These are phyloP conservation scores for Amoeboaphelidium occidentale DNA, from an alignment of 371 early-diverging fungal species.

Conservation along the genomic window DNA sequence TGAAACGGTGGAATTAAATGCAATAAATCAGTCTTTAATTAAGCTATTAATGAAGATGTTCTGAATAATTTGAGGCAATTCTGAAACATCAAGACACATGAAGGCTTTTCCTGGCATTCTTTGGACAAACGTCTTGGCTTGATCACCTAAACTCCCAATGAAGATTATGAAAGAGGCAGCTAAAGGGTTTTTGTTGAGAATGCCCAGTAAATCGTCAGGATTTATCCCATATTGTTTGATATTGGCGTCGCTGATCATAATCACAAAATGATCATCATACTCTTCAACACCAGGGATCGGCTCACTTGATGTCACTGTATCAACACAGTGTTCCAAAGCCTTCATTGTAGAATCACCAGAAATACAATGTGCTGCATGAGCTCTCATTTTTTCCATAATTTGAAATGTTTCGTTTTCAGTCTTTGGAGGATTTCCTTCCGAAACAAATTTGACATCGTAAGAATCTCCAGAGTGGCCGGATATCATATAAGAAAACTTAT, in stretches of 20 bases:
- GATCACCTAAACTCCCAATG: conserved; percentile 20
- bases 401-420: conserved; percentile 51
- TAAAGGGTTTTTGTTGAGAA: background rate
- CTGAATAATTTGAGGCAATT: background rate
- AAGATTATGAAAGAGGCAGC: conserved; percentile 42
- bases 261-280: conserved; percentile 44
- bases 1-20: too few relatives aligned
- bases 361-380: conserved; percentile 1
- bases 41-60: background rate
- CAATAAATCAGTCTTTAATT: too few relatives aligned
- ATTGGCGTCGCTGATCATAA: conserved; percentile 62
- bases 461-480: conserved; percentile 56
- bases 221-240: conserved; percentile 51
- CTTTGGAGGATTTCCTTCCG: conserved; percentile 34
- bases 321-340: background rate
- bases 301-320: background rate
- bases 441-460: conserved; percentile 42
- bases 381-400: conserved; percentile 30
- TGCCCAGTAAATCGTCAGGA: conserved; percentile 10
- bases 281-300: background rate
- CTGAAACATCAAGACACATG: background rate
- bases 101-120: conserved; percentile 17
- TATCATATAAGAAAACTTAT: conserved; percentile 52
- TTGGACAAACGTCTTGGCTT: conserved; percentile 14
- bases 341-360: background rate